A percentile compares a stretch with the other conserved stretches of the same genome.
Conservation (phyloP, 768 basidiomycete species). For the Boletus subcaerulescens region DNA sequence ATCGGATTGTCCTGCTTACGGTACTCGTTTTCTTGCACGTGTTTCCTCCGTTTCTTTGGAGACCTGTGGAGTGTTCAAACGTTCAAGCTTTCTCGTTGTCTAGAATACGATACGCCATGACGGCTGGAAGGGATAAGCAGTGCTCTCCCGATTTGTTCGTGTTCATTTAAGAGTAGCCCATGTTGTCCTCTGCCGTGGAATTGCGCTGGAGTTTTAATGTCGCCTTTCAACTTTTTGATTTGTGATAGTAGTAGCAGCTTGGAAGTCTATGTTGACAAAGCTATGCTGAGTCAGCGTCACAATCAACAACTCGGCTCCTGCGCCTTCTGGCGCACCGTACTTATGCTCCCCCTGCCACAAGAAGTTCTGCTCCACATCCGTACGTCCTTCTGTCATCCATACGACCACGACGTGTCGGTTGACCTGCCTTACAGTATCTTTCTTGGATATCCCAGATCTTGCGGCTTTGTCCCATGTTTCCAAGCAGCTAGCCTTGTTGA, state of each 20-base stretch:
- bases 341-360: constrained; percentile 43
- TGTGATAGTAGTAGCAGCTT: no score
- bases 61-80: constrained; percentile 9
- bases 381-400: constrained; percentile 27
- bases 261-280: constrained; percentile 1
- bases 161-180: not conserved
- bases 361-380: constrained; percentile 61
- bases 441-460: constrained; percentile 72
- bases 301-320: not conserved
- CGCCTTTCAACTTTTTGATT: no score
- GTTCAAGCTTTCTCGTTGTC: constrained; percentile 13
- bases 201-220: not conserved
- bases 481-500: constrained; percentile 46
- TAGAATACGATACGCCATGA: constrained; percentile 20
- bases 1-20: constrained; percentile 26
- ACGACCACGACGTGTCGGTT: not conserved
- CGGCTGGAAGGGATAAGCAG: constrained; percentile 13
- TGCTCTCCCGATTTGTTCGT: constrained; percentile 10
- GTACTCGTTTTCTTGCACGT: constrained; percentile 23
- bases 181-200: not conserved
- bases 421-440: constrained; percentile 47
- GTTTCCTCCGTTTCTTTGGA: constrained; percentile 6
- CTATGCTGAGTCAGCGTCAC: constrained; percentile 10
- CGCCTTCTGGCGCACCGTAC: no score
- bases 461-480: constrained; percentile 48